phyloP scores from a whole-genome alignment of 1,284 basidiomycete genomes.

The Ustilago vetiveriae region DNA sequence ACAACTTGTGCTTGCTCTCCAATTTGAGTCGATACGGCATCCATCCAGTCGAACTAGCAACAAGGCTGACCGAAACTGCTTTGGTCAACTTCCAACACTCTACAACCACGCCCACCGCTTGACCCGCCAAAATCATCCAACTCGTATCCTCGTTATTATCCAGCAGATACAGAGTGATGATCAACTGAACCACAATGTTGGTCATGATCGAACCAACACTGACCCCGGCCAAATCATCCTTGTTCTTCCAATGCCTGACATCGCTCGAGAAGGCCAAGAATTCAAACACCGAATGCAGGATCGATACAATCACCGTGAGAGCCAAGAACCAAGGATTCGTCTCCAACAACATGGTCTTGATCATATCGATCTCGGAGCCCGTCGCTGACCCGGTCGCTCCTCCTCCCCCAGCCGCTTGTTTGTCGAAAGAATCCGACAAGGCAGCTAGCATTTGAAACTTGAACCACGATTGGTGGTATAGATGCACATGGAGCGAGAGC shows the following conservation, averaged over 20 bases:
- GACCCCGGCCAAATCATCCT: slow-evolving; percentile 74
- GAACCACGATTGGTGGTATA: slow-evolving; percentile 76
- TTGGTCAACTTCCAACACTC: slow-evolving; percentile 91
- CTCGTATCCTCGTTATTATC: slow-evolving; percentile 93
- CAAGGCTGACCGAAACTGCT: slow-evolving; percentile 81
- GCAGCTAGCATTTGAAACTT: slow-evolving; percentile 65
- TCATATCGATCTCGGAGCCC: slow-evolving; percentile 74
- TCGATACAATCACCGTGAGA: slow-evolving; percentile 77
- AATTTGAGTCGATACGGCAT: slow-evolving; percentile 84
- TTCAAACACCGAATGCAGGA: slow-evolving; percentile 82
- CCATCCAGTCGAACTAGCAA: slow-evolving; percentile 72
- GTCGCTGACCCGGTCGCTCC: slow-evolving; percentile 70
- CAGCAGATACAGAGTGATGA: slow-evolving; percentile 90
- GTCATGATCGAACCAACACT: slow-evolving; percentile 77
- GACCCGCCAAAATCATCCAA: slow-evolving; percentile 92
- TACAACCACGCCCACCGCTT: slow-evolving; percentile 79
- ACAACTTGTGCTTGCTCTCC: slow-evolving; percentile 89
- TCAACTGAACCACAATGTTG: slow-evolving; percentile 83
- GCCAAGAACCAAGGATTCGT: slow-evolving; percentile 90
- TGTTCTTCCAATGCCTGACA: slow-evolving; percentile 92
- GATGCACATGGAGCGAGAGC: slow-evolving; percentile 81
- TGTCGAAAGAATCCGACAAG: slow-evolving; percentile 74
- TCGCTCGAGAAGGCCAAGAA: slow-evolving; percentile 72
- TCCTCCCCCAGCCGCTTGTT: slow-evolving; percentile 67
- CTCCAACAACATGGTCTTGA: slow-evolving; percentile 70